Evolutionary conservation across 805 yeast species (phyloP).

Genomic region (Metschnikowia sp.): DNA sequence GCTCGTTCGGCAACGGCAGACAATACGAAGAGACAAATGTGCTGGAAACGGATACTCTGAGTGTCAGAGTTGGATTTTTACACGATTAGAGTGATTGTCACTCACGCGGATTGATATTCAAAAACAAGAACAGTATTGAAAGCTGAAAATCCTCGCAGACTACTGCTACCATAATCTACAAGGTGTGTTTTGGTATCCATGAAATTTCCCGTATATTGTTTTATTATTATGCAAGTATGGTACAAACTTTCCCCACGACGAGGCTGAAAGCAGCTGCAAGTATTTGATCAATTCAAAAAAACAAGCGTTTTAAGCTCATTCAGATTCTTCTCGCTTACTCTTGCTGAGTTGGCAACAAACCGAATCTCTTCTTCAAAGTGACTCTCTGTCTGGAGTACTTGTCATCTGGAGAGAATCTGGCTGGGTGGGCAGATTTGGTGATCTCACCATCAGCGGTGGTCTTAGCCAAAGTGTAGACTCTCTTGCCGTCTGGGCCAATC

Average conservation of each 20-base stretch:
- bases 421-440: slow-evolving; percentile 99
- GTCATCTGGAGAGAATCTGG: slow-evolving; percentile 99
- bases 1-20: no score
- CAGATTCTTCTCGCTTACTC: background rate
- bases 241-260: slow-evolving; percentile 1
- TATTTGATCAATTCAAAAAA: background rate
- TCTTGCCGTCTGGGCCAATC: slow-evolving; percentile 88
- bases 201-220: background rate
- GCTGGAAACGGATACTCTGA: no score
- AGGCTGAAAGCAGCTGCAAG: background rate
- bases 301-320: background rate
- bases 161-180: no score
- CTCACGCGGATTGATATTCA: no score
- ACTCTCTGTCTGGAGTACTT: slow-evolving; percentile 99
- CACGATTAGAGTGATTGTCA: no score
- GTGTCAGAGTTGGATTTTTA: no score
- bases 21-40: no score
- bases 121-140: no score
- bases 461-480: slow-evolving; percentile 89
- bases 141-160: no score
- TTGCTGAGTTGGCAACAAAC: slow-evolving; percentile 77
- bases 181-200: background rate
- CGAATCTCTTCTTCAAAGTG: slow-evolving; percentile 91
- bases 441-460: slow-evolving; percentile 81
- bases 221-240: slow-evolving; percentile 10